Evolutionary conservation across 2,329 filamentous ascomycete species (phyloP).

Genomic region (Coccinonectria pachysandricola): DNA sequence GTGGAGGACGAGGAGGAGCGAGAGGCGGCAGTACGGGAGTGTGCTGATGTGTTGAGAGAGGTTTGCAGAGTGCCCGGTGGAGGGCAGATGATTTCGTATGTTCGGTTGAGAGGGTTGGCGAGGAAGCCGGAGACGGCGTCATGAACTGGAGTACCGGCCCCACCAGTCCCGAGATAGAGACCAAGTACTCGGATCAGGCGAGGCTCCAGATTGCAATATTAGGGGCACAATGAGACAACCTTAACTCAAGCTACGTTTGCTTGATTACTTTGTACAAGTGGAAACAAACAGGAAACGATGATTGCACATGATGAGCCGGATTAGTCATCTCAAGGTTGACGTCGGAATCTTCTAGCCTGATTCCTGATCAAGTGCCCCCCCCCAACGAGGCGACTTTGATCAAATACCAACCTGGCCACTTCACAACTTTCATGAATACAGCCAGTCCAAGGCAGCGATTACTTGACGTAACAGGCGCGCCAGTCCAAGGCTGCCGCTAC

Average conservation of each 20-base stretch:
- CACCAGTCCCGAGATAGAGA: too few relatives aligned
- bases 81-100: conserved; percentile 44
- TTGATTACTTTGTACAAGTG: too few relatives aligned
- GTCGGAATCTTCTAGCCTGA: conserved; percentile 17
- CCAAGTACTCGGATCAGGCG: too few relatives aligned
- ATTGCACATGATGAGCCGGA: too few relatives aligned
- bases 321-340: conserved; percentile 13
- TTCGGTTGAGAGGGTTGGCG: conserved; percentile 40
- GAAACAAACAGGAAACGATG: too few relatives aligned
- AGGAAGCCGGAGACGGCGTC: conserved; percentile 24
- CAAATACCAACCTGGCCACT: conserved; percentile 5
- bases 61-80: conserved; percentile 48
- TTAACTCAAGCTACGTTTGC: too few relatives aligned
- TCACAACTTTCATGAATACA: conserved; percentile 5
- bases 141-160: too few relatives aligned
- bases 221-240: too few relatives aligned
- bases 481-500: not conserved
- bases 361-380: conserved; percentile 3
- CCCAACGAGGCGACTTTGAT: conserved; percentile 2
- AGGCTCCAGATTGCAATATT: too few relatives aligned
- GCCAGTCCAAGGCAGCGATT: conserved; percentile 15
- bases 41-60: conserved; percentile 41
- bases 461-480: conserved; percentile 13
- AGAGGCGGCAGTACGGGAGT: conserved; percentile 43
- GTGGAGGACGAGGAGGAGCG: conserved; percentile 34